These are phyloP conservation scores for Aspergillus amoenus DNA, from an alignment of 2,329 filamentous ascomycete species.

Conservation along the genomic window DNA sequence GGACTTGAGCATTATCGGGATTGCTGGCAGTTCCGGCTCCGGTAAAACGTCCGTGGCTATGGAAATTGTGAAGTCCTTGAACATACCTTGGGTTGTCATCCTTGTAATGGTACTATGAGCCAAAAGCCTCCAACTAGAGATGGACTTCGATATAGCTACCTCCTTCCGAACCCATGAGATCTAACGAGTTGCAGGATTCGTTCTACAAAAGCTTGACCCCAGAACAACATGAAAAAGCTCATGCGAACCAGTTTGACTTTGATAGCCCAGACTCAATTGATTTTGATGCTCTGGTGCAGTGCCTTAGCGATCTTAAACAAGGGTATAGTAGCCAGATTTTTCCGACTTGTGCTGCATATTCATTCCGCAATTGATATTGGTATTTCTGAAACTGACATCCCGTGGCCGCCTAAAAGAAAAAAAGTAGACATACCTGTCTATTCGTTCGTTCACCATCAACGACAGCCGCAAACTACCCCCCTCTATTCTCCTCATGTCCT, in stretches of 20 bases:
- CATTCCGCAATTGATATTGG: background rate
- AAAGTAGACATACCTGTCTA: constrained; percentile 86
- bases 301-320: constrained; percentile 79
- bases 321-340: constrained; percentile 60
- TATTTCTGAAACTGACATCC: constrained; percentile 14
- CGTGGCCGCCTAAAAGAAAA: constrained; percentile 27
- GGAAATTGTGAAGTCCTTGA: constrained; percentile 85
- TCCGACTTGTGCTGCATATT: background rate
- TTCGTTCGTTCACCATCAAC: constrained; percentile 88
- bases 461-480: constrained; percentile 74
- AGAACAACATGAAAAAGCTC: constrained; percentile 77
- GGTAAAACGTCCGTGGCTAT: constrained; percentile 92
- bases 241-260: constrained; percentile 92
- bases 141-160: background rate
- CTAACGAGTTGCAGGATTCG: constrained; percentile 66
- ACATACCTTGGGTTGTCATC: constrained; percentile 96
- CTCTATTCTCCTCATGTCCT: constrained; percentile 97
- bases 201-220: constrained; percentile 89
- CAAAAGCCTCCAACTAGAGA: background rate
- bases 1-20: constrained; percentile 92
- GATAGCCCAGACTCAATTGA: constrained; percentile 93
- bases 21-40: constrained; percentile 92
- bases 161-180: background rate
- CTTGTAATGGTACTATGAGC: constrained; percentile 75
- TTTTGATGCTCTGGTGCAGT: constrained; percentile 82